phyloP scores from a whole-genome alignment of 176 grass and related monocot genomes.

The Avena eriantha region DNA sequence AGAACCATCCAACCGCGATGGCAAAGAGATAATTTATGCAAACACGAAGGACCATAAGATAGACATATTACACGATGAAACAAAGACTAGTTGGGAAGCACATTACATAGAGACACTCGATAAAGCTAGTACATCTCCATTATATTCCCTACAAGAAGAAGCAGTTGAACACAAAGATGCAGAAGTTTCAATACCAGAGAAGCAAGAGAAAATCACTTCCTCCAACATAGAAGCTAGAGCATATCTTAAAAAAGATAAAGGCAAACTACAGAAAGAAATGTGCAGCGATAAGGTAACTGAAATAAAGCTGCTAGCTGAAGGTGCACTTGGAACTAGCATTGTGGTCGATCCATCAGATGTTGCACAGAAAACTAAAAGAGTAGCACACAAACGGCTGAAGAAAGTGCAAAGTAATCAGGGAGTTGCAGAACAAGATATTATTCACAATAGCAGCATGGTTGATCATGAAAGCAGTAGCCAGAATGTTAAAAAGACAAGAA shows the following conservation, averaged over 20 bases:
- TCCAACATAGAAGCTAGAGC: slow-evolving; percentile 32
- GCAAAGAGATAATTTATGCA: slow-evolving; percentile 19
- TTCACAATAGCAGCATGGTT: slow-evolving; percentile 18
- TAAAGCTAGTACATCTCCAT: background rate
- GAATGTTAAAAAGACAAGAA: slow-evolving; percentile 33
- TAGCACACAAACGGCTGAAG: slow-evolving; percentile 29
- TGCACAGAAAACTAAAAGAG: slow-evolving; percentile 27
- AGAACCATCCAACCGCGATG: background rate
- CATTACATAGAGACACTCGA: background rate
- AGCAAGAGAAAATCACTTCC: background rate
- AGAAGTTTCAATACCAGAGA: slow-evolving; percentile 14
- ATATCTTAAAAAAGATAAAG: slow-evolving; percentile 19
- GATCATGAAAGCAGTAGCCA: slow-evolving; percentile 21
- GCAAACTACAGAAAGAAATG: slow-evolving; percentile 28
- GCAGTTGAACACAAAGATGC: background rate
- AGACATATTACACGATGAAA: background rate
- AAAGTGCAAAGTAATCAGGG: slow-evolving; percentile 21
- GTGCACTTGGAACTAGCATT: slow-evolving; percentile 22
- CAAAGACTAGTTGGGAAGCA: background rate
- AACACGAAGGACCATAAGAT: slow-evolving; percentile 3
- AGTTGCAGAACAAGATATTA: slow-evolving; percentile 24
- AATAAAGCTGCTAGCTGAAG: slow-evolving; percentile 25
- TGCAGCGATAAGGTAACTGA: slow-evolving; percentile 23
- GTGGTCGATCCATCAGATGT: slow-evolving; percentile 33
- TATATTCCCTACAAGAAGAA: slow-evolving; percentile 26